Base-by-base conservation (phyloP, 73 alveolate species). In the Symbiodinium pilosum region DNA sequence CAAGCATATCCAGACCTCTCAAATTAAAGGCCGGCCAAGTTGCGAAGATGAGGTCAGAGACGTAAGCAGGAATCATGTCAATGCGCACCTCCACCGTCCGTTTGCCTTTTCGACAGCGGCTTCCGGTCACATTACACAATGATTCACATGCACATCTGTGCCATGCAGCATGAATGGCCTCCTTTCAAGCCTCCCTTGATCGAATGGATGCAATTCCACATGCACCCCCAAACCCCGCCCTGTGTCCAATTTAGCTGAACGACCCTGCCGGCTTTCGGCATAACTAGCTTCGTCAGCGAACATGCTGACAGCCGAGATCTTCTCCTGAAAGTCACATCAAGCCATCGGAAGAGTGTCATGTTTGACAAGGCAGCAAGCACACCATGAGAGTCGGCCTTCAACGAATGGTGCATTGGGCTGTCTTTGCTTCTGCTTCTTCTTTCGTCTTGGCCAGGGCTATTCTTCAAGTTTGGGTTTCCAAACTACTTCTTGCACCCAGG, bases 31-130 rank as follows among this genome's bases (percentile, higher is more conserved):
- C 16, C 30, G 0, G 73, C 73, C 47, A 24, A 88, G 86, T 26
- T 30, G 83, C 96, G n/a, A 91, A 91, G 14, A 91, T 30, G 54
- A 91, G 52, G n/a, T 91, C 96, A 4, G 88, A 42, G 54, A 91
- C 96, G 77, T 75, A 43, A 38, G 96, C 64, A 14, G 96, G 96
- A 0, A 91, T 43, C 84, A 91, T 18, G 21, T 91, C 96, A 52
- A 91, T 68, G 28, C 96, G 96, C 42, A 91, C 77, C 42, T 91
- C 96, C 96, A 91, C 75, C 30, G 87, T 69, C 77, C 51, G 96
- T 32, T 91, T 68, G 77, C 96, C 96, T 91, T 4, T 71, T 71
- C 30, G 18, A 71, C 41, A n/a, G n/a, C n/a, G n/a, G n/a, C n/a
- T n/a, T 12, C 12, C 12, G 21, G 71, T 12, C 12, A 21, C 30